Base-by-base conservation (phyloP, 2,329 filamentous ascomycete genomes). In the Sarocladium kiliense region DNA sequence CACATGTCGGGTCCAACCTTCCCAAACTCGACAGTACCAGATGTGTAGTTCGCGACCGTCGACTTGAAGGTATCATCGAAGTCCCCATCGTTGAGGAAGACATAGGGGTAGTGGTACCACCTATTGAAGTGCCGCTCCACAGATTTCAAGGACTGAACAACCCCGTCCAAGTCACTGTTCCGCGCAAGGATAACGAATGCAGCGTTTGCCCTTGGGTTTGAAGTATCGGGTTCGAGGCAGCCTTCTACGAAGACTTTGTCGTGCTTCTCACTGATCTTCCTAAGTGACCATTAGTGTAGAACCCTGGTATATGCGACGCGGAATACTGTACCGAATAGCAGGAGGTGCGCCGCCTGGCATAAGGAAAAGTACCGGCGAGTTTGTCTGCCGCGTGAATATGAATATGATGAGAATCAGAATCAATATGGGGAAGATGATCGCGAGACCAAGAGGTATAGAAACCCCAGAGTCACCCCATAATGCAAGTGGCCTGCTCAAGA, bases 81-180 rank as follows among this genome's bases (percentile, higher is more conserved):
- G 56, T 97, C 92, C 60, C 88, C 94, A 66, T 99, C 93, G 73
- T 99, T 99, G 63, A 99, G 78, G 72, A 99, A 97, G 63, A 97
- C 93, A 68, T 97, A 99, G 25, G 94, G 94, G 71, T 99, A 99
- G 72, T 97, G 85, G 71, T 91, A 99, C 92, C 93, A 99, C 62
- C 92, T 85, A 74, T 99, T 99, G 83, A 99, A 99, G 74, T 99
- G 94, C 64, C 94, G 84, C 77, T 99, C 94, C 62, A 99, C 92
- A 42, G 93, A 97, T 77, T 97, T 97, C 71, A 99, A 82, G 10
- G 94, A 97, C 72, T 97, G 91, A 61, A 99, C 84, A 37, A 99
- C 94, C 58, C 94, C 94, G 1, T 96, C 92, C 60, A 99, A 72
- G 74, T 99, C 94, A 78, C 96, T 95, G 70, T 99, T 97, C 64